Base-by-base conservation (phyloP, 352 stramenopile species). In the Aphanomyces astaci region DNA sequence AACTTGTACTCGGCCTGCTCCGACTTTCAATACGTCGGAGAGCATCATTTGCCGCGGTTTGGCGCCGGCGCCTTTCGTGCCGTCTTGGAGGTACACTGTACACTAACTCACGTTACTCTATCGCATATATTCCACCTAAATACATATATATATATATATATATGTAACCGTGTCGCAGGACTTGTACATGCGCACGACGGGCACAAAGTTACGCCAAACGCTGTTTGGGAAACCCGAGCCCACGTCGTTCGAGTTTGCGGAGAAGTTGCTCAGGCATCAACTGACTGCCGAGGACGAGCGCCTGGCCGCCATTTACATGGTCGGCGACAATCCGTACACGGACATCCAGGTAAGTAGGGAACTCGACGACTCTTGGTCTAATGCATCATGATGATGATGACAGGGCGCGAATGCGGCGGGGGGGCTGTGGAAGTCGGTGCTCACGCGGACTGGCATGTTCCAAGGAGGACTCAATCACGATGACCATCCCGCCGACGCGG, bases 21-120 rank as follows among this genome's bases (percentile, higher is more conserved):
- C 3, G 86, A 94, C 53, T 94, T 94, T 71, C 84, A 94, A 71
- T 94, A 94, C 66, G 84, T 94, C 13, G 84, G 86, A 13, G 86
- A 92, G 56, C 91, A 91, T 72, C 84, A 94, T 64, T 71, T 91
- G 52, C 86, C 86, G 24, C 82, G 86, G 22, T 94, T 88, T 68
- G 86, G 86, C 19, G 86, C 86, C 11, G 86, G 86, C 22, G 86
- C 86, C 3, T 94, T 94, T 73, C 83, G 87, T 17, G 82, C 86
- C 0, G 77, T 92, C 13, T 72, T 94, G 66, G 85, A 93, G 65
- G 62, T 74, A 59, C 10, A 31, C 15, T 39, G 13, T 2, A 0
- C 19, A 36, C 36, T 24, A 52, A 63, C 10, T 43, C 10, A 10
- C 9, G 1, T 31, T n/a, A n/a, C n/a, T n/a, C n/a, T n/a, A n/a